phyloP scores from a whole-genome alignment of 108 stramenopile genomes.

The Fragilariopsis cylindrus region DNA sequence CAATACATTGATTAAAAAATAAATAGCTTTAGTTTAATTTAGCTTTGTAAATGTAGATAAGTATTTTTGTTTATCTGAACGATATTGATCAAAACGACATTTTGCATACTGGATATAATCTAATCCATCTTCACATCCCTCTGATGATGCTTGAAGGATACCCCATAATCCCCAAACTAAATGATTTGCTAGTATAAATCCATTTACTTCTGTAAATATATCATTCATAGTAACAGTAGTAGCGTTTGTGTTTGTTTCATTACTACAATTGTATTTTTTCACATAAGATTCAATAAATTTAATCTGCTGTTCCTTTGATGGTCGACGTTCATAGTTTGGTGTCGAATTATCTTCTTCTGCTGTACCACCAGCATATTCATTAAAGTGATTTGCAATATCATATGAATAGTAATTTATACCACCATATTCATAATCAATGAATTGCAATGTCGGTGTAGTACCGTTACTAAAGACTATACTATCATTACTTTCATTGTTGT shows the following conservation, averaged over 20 bases:
- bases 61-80: conserved; percentile 18
- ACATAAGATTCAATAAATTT: conserved; percentile 66
- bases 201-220: conserved; percentile 53
- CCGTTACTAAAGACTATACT: not conserved
- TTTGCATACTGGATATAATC: conserved; percentile 61
- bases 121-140: conserved; percentile 74
- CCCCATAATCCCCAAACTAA: conserved; percentile 91
- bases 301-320: conserved; percentile 40
- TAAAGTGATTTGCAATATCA: conserved; percentile 93
- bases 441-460: conserved; percentile 24
- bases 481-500: conserved; percentile 10
- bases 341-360: conserved; percentile 46
- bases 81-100: conserved; percentile 39
- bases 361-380: conserved; percentile 86
- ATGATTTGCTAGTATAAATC: conserved; percentile 79
- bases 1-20: no score
- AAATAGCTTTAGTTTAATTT: no score
- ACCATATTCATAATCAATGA: conserved; percentile 93
- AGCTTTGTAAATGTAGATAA: no score
- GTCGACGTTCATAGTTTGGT: conserved; percentile 65
- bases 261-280: conserved; percentile 8
- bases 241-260: not conserved
- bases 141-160: conserved; percentile 79
- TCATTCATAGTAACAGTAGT: conserved; percentile 9
- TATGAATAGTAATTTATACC: conserved; percentile 77